Evolutionary conservation across 495 filamentous ascomycete genomes (phyloP).

Genomic region (Xylaria curta): DNA sequence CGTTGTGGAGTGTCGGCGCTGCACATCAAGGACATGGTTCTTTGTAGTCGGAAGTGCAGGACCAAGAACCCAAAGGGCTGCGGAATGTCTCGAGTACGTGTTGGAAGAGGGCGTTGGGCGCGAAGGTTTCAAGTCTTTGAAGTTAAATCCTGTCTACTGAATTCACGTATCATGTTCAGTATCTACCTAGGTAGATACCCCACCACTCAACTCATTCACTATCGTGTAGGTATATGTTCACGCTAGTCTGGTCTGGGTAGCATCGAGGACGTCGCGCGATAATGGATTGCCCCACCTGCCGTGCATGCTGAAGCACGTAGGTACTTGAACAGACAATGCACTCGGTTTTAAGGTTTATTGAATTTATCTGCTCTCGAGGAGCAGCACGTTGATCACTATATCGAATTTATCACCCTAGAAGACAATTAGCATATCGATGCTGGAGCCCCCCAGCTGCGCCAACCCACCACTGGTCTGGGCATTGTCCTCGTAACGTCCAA

Average conservation of each 20-base stretch:
- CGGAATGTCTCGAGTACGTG: background rate
- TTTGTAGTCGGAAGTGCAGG: background rate
- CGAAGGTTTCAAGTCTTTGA: background rate
- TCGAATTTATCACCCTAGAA: conserved; percentile 9
- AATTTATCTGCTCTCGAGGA: background rate
- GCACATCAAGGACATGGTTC: conserved; percentile 18
- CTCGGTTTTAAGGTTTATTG: conserved; percentile 3
- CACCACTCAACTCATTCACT: background rate
- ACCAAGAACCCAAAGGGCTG: background rate
- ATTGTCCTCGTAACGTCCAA: conserved; percentile 18
- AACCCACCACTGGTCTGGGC: conserved; percentile 18
- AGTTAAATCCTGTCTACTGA: background rate
- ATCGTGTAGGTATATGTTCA: background rate
- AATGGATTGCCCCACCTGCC: background rate
- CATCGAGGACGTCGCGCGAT: background rate
- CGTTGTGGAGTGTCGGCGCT: background rate
- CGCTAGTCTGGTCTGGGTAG: background rate
- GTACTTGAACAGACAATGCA: background rate
- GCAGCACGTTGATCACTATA: background rate
- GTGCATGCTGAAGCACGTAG: background rate
- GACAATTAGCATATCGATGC: background rate
- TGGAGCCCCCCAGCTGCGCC: conserved; percentile 11
- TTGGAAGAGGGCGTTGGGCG: background rate
- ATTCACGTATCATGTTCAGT: background rate
- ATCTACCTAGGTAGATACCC: background rate